Conservation (phyloP, 2,329 filamentous ascomycete species). For the Penicillium rolfsii region DNA sequence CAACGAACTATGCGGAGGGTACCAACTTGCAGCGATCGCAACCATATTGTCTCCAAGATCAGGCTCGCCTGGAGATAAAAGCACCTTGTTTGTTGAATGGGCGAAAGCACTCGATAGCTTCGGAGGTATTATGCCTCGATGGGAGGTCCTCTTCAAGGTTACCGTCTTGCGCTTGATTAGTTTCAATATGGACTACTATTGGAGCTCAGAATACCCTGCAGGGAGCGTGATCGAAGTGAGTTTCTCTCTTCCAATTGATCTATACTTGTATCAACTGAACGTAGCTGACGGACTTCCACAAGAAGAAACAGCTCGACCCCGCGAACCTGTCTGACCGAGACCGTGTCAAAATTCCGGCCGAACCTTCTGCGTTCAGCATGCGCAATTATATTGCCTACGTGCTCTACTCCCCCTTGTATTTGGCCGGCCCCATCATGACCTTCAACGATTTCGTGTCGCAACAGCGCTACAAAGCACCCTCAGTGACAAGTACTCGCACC, state of each 20-base stretch:
- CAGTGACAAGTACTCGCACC: slow-evolving; percentile 71
- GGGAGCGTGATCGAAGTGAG: slow-evolving; percentile 80
- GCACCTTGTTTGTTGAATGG: slow-evolving; percentile 59
- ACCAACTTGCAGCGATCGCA: slow-evolving; percentile 69
- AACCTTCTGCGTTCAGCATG: slow-evolving; percentile 70
- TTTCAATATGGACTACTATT: slow-evolving; percentile 97
- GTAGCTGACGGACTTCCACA: slow-evolving; percentile 47
- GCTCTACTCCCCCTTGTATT: slow-evolving; percentile 89
- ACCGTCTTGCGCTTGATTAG: slow-evolving; percentile 90
- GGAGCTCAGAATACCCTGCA: slow-evolving; percentile 71
- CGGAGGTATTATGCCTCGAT: slow-evolving; percentile 81
- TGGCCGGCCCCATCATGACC: slow-evolving; percentile 89
- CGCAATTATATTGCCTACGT: slow-evolving; percentile 87
- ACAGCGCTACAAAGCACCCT: slow-evolving; percentile 71
- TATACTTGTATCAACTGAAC: not conserved
- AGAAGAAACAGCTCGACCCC: slow-evolving; percentile 99
- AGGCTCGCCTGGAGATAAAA: slow-evolving; percentile 42
- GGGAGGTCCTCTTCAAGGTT: slow-evolving; percentile 98
- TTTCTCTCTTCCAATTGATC: slow-evolving; percentile 12
- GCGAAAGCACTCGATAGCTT: slow-evolving; percentile 75
- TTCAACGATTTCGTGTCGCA: slow-evolving; percentile 99
- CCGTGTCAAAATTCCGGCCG: slow-evolving; percentile 75
- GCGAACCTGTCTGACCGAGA: slow-evolving; percentile 85
- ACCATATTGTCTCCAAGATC: slow-evolving; percentile 47
- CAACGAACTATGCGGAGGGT: slow-evolving; percentile 83